A percentile compares a stretch with the other conserved stretches of the same genome.
phyloP scores from a whole-genome alignment of 805 yeast species.

The Lachancea fermentati region DNA sequence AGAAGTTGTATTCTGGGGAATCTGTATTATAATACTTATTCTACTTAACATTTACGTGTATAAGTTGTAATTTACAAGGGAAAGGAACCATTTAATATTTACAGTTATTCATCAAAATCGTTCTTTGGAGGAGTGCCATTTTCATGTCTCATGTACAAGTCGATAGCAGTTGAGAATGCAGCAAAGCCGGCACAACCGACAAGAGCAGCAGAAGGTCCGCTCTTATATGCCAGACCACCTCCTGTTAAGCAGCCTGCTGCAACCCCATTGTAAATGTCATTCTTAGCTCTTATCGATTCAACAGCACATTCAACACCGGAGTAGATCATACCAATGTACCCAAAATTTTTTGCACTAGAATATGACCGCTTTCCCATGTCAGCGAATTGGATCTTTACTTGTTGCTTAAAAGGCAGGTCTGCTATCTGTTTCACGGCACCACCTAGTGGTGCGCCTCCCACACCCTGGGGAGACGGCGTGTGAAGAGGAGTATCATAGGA shows the following conservation, averaged over 20 bases:
- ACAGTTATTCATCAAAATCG: slow-evolving; percentile 67
- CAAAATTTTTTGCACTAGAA: slow-evolving; percentile 88
- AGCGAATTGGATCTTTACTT: slow-evolving; percentile 80
- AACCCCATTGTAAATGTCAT: slow-evolving; percentile 87
- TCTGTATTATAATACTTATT: slow-evolving; percentile 28
- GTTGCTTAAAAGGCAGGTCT: slow-evolving; percentile 87
- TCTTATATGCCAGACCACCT: slow-evolving; percentile 85
- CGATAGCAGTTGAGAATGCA: slow-evolving; percentile 85
- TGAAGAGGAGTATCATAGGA: slow-evolving; percentile 39
- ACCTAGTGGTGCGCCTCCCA: slow-evolving; percentile 12
- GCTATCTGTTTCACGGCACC: slow-evolving; percentile 49
- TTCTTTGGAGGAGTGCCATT: slow-evolving; percentile 76
- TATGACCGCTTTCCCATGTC: slow-evolving; percentile 92
- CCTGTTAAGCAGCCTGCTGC: slow-evolving; percentile 96
- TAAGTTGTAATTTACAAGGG: slow-evolving; percentile 17
- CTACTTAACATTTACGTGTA: slow-evolving; percentile 26
- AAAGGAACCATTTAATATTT: neutral
- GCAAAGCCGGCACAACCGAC: slow-evolving; percentile 98
- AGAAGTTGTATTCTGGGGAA: slow-evolving; percentile 21
- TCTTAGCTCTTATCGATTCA: slow-evolving; percentile 81
- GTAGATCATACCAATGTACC: slow-evolving; percentile 84
- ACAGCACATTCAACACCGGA: slow-evolving; percentile 90
- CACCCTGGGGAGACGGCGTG: slow-evolving; percentile 26
- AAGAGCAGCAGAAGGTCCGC: slow-evolving; percentile 89
- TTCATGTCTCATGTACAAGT: slow-evolving; percentile 79